Conservation (phyloP, 1,284 basidiomycete species). For the Athelia psychrophila region DNA sequence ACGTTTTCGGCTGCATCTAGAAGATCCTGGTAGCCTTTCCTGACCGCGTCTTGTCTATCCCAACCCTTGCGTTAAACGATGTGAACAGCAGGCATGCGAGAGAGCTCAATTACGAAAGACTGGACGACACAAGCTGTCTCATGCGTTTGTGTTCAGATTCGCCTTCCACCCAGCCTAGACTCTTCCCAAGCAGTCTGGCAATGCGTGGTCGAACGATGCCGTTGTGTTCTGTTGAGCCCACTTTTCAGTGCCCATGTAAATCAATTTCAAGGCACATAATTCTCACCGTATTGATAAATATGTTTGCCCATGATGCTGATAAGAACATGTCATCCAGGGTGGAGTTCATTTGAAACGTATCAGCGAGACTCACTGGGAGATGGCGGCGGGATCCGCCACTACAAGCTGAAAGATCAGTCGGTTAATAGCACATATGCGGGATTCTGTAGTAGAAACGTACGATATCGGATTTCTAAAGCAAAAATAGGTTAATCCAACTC, state of each 20-base stretch:
- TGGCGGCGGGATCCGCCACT: not conserved
- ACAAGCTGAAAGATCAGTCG: not conserved
- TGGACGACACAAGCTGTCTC: constrained; percentile 18
- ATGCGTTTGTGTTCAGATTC: constrained; percentile 26
- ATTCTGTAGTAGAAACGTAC: too few species aligned
- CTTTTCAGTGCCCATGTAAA: not conserved
- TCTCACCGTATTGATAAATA: constrained; percentile 1
- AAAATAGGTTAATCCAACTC: too few species aligned
- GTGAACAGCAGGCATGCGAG: too few species aligned
- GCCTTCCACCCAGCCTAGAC: constrained; percentile 29
- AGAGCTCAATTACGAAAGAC: constrained; percentile 17
- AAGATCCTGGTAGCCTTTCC: constrained; percentile 7
- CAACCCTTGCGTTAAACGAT: constrained; percentile 1
- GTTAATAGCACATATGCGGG: not conserved
- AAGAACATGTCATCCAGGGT: too few species aligned
- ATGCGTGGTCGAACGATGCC: constrained; percentile 25
- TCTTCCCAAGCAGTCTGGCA: constrained; percentile 26
- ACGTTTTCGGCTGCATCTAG: not conserved
- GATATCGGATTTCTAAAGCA: too few species aligned
- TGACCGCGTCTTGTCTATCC: constrained; percentile 10
- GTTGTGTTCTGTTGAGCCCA: constrained; percentile 20
- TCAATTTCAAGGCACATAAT: not conserved
- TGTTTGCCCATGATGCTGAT: not conserved
- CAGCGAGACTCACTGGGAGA: not conserved
- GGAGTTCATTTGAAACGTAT: too few species aligned